Evolutionary conservation across 2,329 filamentous ascomycete species (phyloP), one percentile per base, ranked within the genome.

Genomic region (Macrophomina phaseolina): DNA sequence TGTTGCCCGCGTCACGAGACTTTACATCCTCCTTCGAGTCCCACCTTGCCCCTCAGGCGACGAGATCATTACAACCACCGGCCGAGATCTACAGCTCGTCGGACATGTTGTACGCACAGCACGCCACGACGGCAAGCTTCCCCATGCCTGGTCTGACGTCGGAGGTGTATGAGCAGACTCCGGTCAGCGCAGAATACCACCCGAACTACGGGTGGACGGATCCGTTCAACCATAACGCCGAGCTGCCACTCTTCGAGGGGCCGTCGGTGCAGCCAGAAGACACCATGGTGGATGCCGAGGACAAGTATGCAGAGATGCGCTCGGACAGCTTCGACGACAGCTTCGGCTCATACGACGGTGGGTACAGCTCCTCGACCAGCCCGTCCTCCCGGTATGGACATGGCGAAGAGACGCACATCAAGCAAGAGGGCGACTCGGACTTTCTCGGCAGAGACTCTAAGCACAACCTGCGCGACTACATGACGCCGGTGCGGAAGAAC

Each of bases 381-480:
- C 70, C 58, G 64, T 69, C 9, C 66, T 66, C 32, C 58, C 69
- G 45, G 63, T 72, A 11, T 70, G 73, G 45, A 71, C 72, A 40
- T 55, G 70, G 23, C 34, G 65, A 23, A 55, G 66, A 32, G 62
- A 45, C 4, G 62, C 69, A 30, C 70, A 68, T 40, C 71, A 72
- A 12, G 73, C 72, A 30, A 69, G 74, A 62, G 71, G 72, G 16
- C 70, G 72, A 67, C 32, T 69, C 40, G 4, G 52, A 64, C 48
- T 63, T 72, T 68, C 71, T 73, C 65, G 67, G 65, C 45, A 36
- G 58, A 38, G 72, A 73, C 48, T 45, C 46, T n/a, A 67, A 69
- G 18, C 46, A 67, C n/a, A 64, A 65, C n/a, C 65, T 74, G n/a
- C 73, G 74, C 61, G 69, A 70, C n/a, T 75, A 14, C 64, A 68